Percentiles rank a stretch among this genome's conserved stretches.
Conservation (phyloP, 805 yeast genomes). For the Clavispora fructus region DNA sequence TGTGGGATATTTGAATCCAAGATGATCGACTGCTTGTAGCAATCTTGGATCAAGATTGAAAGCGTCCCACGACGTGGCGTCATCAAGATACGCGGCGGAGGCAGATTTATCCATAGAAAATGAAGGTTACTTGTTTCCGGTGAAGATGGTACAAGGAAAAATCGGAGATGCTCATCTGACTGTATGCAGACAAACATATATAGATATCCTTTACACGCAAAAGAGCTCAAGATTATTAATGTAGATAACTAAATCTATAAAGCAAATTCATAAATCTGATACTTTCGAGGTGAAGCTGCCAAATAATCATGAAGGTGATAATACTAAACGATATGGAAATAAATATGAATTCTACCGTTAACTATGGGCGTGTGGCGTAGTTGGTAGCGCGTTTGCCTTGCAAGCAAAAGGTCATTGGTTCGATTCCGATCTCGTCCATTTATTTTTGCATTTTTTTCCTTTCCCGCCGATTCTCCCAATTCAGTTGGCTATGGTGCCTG, state of each 20-base stretch:
- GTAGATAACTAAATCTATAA: too few relatives aligned
- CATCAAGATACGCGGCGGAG: conserved; percentile 67
- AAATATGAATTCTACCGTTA: too few relatives aligned
- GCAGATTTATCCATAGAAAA: conserved; percentile 33
- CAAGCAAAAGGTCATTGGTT: conserved; percentile 74
- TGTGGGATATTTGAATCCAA: conserved; percentile 84
- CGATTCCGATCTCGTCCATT: conserved; percentile 73
- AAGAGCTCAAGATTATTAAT: too few relatives aligned
- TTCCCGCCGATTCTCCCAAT: background rate
- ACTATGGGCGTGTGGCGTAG: conserved; percentile 68
- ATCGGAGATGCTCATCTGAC: conserved; percentile 15
- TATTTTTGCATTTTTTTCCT: conserved; percentile 15
- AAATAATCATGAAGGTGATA: background rate
- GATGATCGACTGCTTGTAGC: conserved; percentile 72
- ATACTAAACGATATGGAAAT: too few relatives aligned
- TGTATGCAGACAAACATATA: background rate
- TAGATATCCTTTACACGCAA: background rate
- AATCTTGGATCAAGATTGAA: conserved; percentile 80
- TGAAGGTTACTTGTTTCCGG: background rate
- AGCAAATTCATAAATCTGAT: too few relatives aligned
- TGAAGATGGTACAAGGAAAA: conserved; percentile 4
- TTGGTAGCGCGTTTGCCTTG: conserved; percentile 78
- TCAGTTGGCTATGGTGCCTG: too few relatives aligned
- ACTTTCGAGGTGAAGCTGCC: background rate
- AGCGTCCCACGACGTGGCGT: conserved; percentile 63